phyloP scores from a whole-genome alignment of 2,329 filamentous ascomycete species.

The Penicillium sp. region DNA sequence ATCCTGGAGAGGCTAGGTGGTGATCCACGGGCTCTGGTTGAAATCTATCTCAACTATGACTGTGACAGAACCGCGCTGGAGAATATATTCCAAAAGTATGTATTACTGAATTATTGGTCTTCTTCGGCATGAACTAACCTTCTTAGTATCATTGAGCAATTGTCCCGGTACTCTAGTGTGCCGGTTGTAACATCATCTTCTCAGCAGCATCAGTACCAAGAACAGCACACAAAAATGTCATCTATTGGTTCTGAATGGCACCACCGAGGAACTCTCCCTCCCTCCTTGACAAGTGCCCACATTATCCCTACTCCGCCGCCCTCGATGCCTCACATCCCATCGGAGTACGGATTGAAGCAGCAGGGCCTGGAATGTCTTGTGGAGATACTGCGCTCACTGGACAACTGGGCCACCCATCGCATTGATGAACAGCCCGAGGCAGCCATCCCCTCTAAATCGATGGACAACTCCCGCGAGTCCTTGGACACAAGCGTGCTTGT shows the following conservation, averaged over 20 bases:
- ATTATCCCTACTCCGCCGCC: constrained; percentile 56
- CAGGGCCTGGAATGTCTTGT: constrained; percentile 85
- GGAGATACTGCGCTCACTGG: constrained; percentile 81
- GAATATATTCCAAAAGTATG: constrained; percentile 82
- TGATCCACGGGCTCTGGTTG: constrained; percentile 85
- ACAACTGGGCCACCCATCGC: constrained; percentile 84
- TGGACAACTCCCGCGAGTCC: constrained; percentile 67
- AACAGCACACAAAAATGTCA: constrained; percentile 64
- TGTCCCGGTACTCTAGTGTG: constrained; percentile 80
- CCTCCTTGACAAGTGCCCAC: constrained; percentile 76
- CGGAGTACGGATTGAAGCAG: constrained; percentile 89
- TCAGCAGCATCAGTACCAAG: constrained; percentile 85
- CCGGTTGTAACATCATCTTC: constrained; percentile 71
- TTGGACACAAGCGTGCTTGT: constrained; percentile 64
- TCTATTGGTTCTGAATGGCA: constrained; percentile 75
- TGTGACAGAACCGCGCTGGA: constrained; percentile 89
- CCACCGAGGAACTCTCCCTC: constrained; percentile 77
- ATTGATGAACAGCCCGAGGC: constrained; percentile 54
- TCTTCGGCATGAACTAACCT: constrained; percentile 8
- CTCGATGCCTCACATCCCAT: constrained; percentile 66
- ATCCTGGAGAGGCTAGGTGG: constrained; percentile 80
- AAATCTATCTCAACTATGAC: constrained; percentile 97
- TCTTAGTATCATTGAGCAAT: constrained; percentile 78
- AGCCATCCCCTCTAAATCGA: constrained; percentile 49
- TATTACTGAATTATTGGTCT: not conserved